Percentiles rank a stretch among this genome's conserved stretches.
phyloP scores from a whole-genome alignment of 305 asterid species.

The Fraxinus sp. region DNA sequence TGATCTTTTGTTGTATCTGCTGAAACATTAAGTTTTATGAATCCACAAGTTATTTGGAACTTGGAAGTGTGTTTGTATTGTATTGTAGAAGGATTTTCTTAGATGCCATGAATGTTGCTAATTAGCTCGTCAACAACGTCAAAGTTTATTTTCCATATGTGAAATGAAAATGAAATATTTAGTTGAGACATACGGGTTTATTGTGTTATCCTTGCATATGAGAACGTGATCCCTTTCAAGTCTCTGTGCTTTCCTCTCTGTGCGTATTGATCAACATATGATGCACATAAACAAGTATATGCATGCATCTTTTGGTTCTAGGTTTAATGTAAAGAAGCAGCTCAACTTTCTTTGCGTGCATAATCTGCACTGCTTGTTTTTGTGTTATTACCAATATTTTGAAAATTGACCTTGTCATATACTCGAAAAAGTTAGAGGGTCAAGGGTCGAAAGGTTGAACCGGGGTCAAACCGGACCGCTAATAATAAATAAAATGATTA shows the following conservation, averaged over 20 bases:
- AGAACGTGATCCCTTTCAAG: background rate
- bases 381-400: background rate
- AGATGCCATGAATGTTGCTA: background rate
- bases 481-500: no score
- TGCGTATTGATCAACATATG: background rate
- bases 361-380: background rate
- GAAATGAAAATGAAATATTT: background rate
- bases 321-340: background rate
- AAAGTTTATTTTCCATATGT: background rate
- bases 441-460: no score
- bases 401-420: background rate
- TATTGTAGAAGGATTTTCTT: background rate
- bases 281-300: background rate
- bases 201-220: background rate
- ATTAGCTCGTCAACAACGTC: background rate
- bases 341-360: background rate
- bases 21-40: background rate
- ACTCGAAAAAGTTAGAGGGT: no score
- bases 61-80: background rate
- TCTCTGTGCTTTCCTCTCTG: background rate
- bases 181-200: background rate
- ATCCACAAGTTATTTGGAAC: background rate
- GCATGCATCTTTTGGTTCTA: background rate
- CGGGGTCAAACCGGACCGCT: background rate
- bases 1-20: background rate